Conservation (phyloP, 352 stramenopile genomes). For the Pythium aristosporum region DNA sequence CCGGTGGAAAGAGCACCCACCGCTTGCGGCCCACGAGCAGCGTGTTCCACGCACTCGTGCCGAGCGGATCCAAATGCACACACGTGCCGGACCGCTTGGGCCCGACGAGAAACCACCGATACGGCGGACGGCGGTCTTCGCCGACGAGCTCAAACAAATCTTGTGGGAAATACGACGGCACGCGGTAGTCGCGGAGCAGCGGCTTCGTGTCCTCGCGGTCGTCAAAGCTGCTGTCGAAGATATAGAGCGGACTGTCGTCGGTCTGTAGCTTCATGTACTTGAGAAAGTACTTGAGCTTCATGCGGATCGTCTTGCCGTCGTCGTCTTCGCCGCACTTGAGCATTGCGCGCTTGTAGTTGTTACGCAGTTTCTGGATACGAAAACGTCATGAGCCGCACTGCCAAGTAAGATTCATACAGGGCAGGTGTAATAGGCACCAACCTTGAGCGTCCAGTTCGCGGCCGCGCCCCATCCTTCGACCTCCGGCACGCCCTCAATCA, state of each 20-base stretch:
- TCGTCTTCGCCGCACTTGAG: conserved; percentile 85
- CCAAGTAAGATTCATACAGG: too few species aligned
- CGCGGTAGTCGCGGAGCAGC: conserved; percentile 71
- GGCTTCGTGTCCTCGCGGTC: conserved; percentile 75
- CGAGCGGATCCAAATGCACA: conserved; percentile 95
- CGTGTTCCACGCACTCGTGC: conserved; percentile 96
- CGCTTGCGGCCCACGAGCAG: conserved; percentile 93
- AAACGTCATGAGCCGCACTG: neutral
- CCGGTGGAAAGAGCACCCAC: conserved; percentile 96
- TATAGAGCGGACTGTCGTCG: conserved; percentile 93
- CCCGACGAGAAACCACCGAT: conserved; percentile 96
- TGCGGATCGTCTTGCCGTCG: conserved; percentile 68
- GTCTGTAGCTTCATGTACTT: conserved; percentile 72
- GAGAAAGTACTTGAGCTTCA: conserved; percentile 85
- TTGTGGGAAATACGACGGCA: conserved; percentile 79
- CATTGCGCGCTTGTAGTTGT: conserved; percentile 74
- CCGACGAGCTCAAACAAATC: conserved; percentile 85
- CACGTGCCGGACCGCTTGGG: conserved; percentile 91
- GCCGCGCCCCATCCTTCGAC: conserved; percentile 69
- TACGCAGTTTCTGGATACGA: conserved; percentile 41
- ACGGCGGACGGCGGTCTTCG: conserved; percentile 88
- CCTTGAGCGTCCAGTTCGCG: conserved; percentile 76
- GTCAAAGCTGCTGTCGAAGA: conserved; percentile 97
- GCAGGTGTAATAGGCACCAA: too few species aligned
- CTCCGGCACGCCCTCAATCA: conserved; percentile 85